Evolutionary conservation across 345 rosid genomes (phyloP).

Genomic region (Euphorbia peplus): DNA sequence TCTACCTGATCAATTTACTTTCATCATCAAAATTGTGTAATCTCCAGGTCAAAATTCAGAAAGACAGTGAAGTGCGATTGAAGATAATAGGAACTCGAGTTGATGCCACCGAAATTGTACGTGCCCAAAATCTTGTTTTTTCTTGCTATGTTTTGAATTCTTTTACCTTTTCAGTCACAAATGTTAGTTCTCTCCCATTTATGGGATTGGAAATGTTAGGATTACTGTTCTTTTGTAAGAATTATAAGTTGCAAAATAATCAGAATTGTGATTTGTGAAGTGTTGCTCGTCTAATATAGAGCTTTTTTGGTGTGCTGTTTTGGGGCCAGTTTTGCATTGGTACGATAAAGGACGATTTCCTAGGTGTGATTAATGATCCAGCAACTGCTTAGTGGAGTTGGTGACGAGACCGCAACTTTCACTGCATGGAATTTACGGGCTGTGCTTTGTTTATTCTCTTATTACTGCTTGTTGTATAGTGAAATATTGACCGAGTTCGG

Average conservation of each 20-base stretch:
- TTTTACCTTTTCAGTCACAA: neutral
- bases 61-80: slow-evolving; percentile 85
- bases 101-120: slow-evolving; percentile 85
- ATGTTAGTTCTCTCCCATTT: neutral
- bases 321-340: slow-evolving; percentile 83
- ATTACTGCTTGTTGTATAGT: neutral
- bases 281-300: neutral
- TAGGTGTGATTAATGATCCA: slow-evolving; percentile 93
- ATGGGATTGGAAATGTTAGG: neutral
- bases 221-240: neutral
- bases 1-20: neutral
- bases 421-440: neutral
- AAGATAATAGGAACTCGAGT: slow-evolving; percentile 93
- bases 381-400: slow-evolving; percentile 41
- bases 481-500: neutral
- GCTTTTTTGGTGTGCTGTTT: slow-evolving; percentile 12
- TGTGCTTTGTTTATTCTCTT: neutral
- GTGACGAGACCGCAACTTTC: neutral
- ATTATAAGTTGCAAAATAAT: neutral
- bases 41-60: slow-evolving; percentile 82
- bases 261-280: too few relatives aligned
- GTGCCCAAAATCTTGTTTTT: slow-evolving; percentile 13
- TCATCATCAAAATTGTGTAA: slow-evolving; percentile 10
- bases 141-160: slow-evolving; percentile 1
- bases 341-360: slow-evolving; percentile 87